Evolutionary conservation across 192 early-diverging fungal species (phyloP).

Genomic region (Coemansia sp.): DNA sequence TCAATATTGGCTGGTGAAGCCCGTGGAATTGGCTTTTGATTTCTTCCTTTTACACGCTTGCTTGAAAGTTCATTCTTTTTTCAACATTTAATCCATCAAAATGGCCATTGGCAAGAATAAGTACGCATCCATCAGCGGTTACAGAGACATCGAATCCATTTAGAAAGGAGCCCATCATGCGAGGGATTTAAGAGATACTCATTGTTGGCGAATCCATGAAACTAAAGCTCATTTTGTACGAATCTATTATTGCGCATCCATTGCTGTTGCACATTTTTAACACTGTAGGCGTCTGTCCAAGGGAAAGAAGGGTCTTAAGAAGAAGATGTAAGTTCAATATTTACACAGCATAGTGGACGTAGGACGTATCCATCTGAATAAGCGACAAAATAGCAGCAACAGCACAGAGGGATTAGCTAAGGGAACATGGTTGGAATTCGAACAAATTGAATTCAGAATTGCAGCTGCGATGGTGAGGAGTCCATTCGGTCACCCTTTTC

Average conservation of each 20-base stretch:
- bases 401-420: not conserved
- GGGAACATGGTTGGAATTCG: not conserved
- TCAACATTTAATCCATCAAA: conserved; percentile 17
- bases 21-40: conserved; percentile 2
- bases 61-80: conserved; percentile 24
- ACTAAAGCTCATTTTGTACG: conserved; percentile 7
- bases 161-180: not conserved
- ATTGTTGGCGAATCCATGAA: conserved; percentile 6
- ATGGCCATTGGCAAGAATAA: conserved; percentile 87
- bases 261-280: not conserved
- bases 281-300: conserved; percentile 88
- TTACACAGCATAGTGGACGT: not conserved
- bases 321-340: conserved; percentile 74
- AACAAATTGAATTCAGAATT: conserved; percentile 9
- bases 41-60: conserved; percentile 47
- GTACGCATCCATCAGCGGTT: conserved; percentile 49
- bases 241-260: conserved; percentile 10
- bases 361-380: conserved; percentile 55
- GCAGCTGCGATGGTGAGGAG: not conserved
- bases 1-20: not conserved
- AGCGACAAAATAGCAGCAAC: not conserved
- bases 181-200: not conserved
- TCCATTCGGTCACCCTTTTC: no score
- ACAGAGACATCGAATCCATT: conserved; percentile 23
- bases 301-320: conserved; percentile 99